Base-by-base conservation (phyloP, 2,329 filamentous ascomycete species). In the Aphanoascus verrucosus region DNA sequence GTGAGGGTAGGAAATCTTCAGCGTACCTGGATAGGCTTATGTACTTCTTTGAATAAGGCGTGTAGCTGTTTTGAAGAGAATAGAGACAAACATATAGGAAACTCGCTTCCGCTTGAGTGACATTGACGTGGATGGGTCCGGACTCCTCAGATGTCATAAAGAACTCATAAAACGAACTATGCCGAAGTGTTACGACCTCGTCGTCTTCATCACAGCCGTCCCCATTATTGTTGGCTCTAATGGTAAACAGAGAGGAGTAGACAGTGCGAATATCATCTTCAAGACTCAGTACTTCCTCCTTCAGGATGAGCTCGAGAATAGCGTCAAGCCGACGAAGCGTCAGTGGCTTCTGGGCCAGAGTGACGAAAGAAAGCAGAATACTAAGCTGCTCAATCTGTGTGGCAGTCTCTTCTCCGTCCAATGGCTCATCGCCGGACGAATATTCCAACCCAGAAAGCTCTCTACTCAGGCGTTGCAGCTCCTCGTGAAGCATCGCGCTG, bases 391-490 rank as follows among this genome's bases (percentile, higher is more conserved):
- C 28, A 35, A 49, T 49, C 11, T 40, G 46, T 28, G 46, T 49
- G 4, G 32, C 46, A 7, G 15, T 37, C n/a, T 46, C 38, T 23
- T 19, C 5, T 2, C 14, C 15, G 23, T 28, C 23, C 7, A 7
- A 28, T 28, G 23, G 3, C 7, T 28, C 23, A 7, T 28, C 23
- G 7, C 23, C 23, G 23, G 23, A 28, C 7, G 7, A 7, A 4
- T 28, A 7, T 28, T 28, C 23, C 23, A 28, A 28, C 20, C 43
- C 20, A n/a, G 43, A 31, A 3, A 45, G 43, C 35, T 58, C 52
- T 23, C n/a, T 20, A 4, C n/a, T 46, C n/a, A 58, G 37, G 14
- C 56, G 56, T 46, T 56, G 44, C 34, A 58, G 41, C 37, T 57
- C 46, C 12, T 49, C n/a, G 15, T n/a, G 6, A 1, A 40, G 23